Evolutionary conservation across 257 asterid species (phyloP), one percentile per base, ranked within the genome.

Genomic region (Solanum infundibuliforme): DNA sequence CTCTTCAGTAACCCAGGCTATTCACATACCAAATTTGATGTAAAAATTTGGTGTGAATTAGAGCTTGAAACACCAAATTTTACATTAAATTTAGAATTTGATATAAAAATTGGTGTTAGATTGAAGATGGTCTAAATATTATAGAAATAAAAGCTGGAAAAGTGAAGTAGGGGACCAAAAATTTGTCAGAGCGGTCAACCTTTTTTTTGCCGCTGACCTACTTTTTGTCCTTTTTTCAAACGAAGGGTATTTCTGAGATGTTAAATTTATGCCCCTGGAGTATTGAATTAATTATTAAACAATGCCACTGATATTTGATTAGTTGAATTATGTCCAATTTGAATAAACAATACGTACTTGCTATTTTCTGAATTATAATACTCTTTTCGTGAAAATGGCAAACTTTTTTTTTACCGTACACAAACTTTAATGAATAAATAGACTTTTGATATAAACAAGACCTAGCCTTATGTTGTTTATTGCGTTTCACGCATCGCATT

Each of bases 151-250:
- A 90, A 90, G 91, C 69, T 55, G 87, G 90, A 91, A 89, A 85
- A 77, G 39, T 79, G 90, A 81, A 92, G 83, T 58, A 91, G 94
- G 93, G 91, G 92, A 91, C 93, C 93, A 87, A 89, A 86, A 88
- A 58, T 90, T 87, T 77, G 89, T 85, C 65, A 46, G 89, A 89
- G 87, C 83, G 88, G 96, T 95, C 95, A 92, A 93, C 91, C 87
- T 87, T 92, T 90, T 94, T 88, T 68, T 86, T 87, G 90, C 88
- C 90, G 93, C 94, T 93, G 96, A 94, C 94, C 93, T 88, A 89
- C 92, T 83, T 90, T 90, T 87, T 89, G 95, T 92, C 94, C 89
- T 84, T 91, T 92, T 76, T 60, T 87, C 76, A 87, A 65, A 85
- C 83, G 29, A 81, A 38, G 10, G 65, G 18, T 4, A 74, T 66